Base-by-base conservation (phyloP, 2,329 filamentous ascomycete species). In the Colletotrichum melonis region DNA sequence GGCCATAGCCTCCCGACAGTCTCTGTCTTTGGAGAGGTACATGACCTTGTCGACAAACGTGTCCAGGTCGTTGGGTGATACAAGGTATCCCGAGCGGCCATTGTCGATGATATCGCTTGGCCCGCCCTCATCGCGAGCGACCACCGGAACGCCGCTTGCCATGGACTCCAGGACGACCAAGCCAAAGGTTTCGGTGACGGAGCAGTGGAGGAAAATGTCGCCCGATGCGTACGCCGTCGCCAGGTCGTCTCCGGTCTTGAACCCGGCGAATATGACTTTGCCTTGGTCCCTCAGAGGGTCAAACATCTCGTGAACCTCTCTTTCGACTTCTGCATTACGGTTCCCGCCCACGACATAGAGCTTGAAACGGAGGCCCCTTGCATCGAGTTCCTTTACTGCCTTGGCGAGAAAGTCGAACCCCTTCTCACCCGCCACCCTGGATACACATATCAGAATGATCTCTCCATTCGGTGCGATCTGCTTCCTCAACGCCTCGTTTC, bases 131-230 rank as follows among this genome's bases (percentile, higher is more conserved):
- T 93, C 91, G 58, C 92, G 87, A 3, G 92, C 92, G 65, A 94
- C 85, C 28, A 94, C 92, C 0, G 92, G 91, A 2, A 94, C 86
- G 3, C 91, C 91, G 75, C 91, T 92, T 0, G 92, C 91, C 91
- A 94, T 93, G 3, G 90, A 89, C 80, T 93, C 92, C 2, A 93
- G 83, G 1, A 93, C 92, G 0, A 94, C 92, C 11, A 94, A 84
- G 0, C 92, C 92, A 79, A 94, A 93, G 0, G 92, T 94, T 80
- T 94, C 92, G 0, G 92, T 93, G 70, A 93, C 84, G 26, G 90
- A 93, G 81, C 91, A 93, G 81, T 94, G 92, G 16, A 94, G 81
- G 78, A 94, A 93, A n/a, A 94, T 76, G 78, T 94, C 92, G 0
- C 89, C 91, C 4, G 89, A 89, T 2, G 92, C 91, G 76, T 93